Conservation (phyloP, 2,329 filamentous ascomycete species). For the Xylaria sp. region DNA sequence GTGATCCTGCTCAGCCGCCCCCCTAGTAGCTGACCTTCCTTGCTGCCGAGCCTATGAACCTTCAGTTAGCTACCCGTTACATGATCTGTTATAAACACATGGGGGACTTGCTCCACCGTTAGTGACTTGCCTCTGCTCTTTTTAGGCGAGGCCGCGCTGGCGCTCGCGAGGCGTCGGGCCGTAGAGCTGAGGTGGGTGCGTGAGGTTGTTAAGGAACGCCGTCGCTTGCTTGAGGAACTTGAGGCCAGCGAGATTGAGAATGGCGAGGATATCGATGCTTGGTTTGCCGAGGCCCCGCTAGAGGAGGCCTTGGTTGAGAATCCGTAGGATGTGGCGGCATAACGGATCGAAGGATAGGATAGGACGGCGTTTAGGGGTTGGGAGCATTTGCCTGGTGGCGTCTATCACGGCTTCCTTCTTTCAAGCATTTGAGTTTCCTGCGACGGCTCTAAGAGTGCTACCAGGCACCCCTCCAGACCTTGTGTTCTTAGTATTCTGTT, state of each 20-base stretch:
- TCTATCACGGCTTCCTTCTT: too few species aligned
- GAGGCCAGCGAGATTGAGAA: constrained; percentile 58
- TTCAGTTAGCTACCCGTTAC: neutral
- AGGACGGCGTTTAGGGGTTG: neutral
- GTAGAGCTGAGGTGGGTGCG: constrained; percentile 62
- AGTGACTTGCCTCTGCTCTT: neutral
- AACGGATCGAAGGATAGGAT: neutral
- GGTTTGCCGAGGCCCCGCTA: constrained; percentile 40
- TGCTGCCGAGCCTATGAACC: constrained; percentile 3
- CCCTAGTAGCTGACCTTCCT: constrained; percentile 25
- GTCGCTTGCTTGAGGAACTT: constrained; percentile 55
- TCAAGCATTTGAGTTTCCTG: too few species aligned
- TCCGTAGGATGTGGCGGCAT: neutral
- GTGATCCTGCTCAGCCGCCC: constrained; percentile 19
- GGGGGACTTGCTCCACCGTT: constrained; percentile 1
- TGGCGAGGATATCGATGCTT: constrained; percentile 45
- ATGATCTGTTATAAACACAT: neutral
- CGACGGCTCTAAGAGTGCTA: too few species aligned
- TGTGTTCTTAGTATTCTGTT: neutral
- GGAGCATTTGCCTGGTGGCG: neutral
- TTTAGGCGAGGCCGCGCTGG: constrained; percentile 46
- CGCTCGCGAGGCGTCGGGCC: constrained; percentile 50
- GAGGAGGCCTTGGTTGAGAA: constrained; percentile 21
- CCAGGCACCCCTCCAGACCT: neutral
- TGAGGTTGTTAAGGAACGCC: constrained; percentile 58